Base-by-base conservation (phyloP, 2,329 filamentous ascomycete genomes). In the Dendrostoma leiphaemia region DNA sequence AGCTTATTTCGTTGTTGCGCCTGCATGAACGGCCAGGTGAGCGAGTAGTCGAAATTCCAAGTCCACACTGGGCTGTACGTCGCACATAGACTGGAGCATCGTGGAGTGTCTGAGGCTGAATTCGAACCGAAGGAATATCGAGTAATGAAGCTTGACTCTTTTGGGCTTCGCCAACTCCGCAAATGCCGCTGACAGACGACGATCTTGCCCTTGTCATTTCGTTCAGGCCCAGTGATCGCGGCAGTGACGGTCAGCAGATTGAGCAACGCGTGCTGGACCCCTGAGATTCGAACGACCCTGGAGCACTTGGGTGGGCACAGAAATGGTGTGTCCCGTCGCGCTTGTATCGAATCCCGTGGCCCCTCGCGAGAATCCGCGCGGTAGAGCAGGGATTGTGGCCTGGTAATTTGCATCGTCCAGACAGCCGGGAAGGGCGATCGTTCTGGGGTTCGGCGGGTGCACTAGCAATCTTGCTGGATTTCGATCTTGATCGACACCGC, bases 21-120 rank as follows among this genome's bases (percentile, higher is more conserved):
- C 38, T 57, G 49, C 52, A 49, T 56, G 32, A 41, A 34, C 26
- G 26, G 56, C 21, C 35, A 32, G 23, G 23, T n/a, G 37, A 46
- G 28, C 35, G 7, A 40, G 46, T 7, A 37, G 34, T 37, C 29
- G 34, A 12, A 15, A 15, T 37, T 48, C 17, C 7, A 15, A 13
- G 40, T 29, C 5, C 10, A 19, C 21, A n/a, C 32, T 12, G 35
- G 12, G 23, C 21, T 15, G 38, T 45, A 51, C 48, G 8, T 34
- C 40, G 47, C 21, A 31, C 46, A 26, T 29, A 7, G 24, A n/a
- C n/a, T 38, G 46, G 24, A 37, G 21, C 21, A 24, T 8, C 47
- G 17, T 40, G 34, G 34, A 37, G 47, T 24, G n/a, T 4, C 8
- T 40, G 47, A 40, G 35, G 35, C 26, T 41, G 24, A 28, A 31